A percentile compares a stretch with the other conserved stretches of the same genome.
These are phyloP conservation scores for Nicotiana attenuata DNA, from an alignment of 257 asterid species.

Conservation along the genomic window DNA sequence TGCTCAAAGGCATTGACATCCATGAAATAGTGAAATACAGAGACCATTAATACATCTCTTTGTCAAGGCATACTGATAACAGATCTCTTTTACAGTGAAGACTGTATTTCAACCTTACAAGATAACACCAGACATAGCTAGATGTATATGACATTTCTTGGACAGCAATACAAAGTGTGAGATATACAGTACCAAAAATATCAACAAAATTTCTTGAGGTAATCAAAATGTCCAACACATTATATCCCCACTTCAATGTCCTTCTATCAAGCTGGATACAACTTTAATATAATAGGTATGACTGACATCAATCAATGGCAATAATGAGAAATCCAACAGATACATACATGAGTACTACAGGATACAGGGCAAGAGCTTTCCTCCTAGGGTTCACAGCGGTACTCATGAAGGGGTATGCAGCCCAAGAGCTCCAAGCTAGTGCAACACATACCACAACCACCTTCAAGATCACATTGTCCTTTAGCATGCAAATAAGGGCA, in stretches of 20 bases:
- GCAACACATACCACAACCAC: constrained; percentile 69
- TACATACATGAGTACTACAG: constrained; percentile 87
- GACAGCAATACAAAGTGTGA: not conserved
- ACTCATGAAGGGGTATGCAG: constrained; percentile 98
- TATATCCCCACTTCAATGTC: not conserved
- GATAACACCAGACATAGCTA: not conserved
- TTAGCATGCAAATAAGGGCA: constrained; percentile 77
- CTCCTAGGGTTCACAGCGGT: constrained; percentile 79
- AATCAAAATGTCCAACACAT: not conserved
- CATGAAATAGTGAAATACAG: not conserved
- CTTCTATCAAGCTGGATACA: not conserved
- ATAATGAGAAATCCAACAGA: constrained; percentile 92
- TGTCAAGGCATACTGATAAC: not conserved
- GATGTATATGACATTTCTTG: not conserved
- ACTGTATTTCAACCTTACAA: not conserved
- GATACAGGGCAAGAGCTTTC: constrained; percentile 93
- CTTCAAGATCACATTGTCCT: constrained; percentile 71
- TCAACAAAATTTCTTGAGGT: not conserved
- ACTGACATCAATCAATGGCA: constrained; percentile 59
- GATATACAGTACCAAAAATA: not conserved
- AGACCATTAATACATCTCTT: not conserved
- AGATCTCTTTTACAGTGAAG: not conserved
- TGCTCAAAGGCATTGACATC: not conserved
- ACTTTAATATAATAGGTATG: not conserved
- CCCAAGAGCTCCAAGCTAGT: constrained; percentile 98